A percentile compares a stretch with the other conserved stretches of the same genome.
These are phyloP conservation scores for Globisporangium cylindrosporum DNA, from an alignment of 352 stramenopile genomes.

Conservation along the genomic window DNA sequence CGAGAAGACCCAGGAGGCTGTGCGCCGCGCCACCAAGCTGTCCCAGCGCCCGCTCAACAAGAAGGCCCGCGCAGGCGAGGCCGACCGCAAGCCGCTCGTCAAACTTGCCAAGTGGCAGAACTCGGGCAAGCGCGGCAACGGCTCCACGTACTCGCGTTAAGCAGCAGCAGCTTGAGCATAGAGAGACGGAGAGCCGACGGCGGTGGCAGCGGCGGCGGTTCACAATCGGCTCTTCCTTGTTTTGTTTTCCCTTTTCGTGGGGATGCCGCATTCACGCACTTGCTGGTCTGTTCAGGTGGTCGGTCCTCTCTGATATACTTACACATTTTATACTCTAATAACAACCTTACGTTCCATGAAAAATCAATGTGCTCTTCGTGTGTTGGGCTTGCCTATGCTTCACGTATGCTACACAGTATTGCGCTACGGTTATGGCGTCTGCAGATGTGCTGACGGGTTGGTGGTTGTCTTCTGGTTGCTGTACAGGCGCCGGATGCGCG, in stretches of 20 bases:
- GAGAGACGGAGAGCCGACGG: conserved; percentile 11
- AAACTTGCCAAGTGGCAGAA: conserved; percentile 90
- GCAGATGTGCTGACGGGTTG: not conserved
- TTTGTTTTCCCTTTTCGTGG: conserved; percentile 8
- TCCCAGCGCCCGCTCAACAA: conserved; percentile 80
- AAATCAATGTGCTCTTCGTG: no score
- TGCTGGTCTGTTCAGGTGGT: not conserved
- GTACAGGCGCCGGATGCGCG: conserved; percentile 45
- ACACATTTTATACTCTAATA: conserved; percentile 27
- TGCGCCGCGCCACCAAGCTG: conserved; percentile 46
- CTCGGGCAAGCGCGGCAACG: conserved; percentile 84
- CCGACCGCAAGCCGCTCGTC: conserved; percentile 71
- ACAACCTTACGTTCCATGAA: conserved; percentile 14
- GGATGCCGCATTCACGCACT: not conserved
- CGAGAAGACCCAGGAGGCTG: conserved; percentile 41
- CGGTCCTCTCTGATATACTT: conserved; percentile 1
- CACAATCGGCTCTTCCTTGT: conserved; percentile 11
- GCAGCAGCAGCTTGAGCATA: conserved; percentile 22
- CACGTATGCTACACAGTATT: not conserved
- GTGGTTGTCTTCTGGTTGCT: not conserved
- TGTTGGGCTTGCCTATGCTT: not conserved
- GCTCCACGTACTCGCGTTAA: conserved; percentile 80
- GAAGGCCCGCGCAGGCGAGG: conserved; percentile 74
- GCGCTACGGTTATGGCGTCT: not conserved
- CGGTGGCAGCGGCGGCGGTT: not conserved